These are phyloP conservation scores for Trichoderma semiorbis DNA, from an alignment of 2,329 filamentous ascomycete species.

Conservation along the genomic window DNA sequence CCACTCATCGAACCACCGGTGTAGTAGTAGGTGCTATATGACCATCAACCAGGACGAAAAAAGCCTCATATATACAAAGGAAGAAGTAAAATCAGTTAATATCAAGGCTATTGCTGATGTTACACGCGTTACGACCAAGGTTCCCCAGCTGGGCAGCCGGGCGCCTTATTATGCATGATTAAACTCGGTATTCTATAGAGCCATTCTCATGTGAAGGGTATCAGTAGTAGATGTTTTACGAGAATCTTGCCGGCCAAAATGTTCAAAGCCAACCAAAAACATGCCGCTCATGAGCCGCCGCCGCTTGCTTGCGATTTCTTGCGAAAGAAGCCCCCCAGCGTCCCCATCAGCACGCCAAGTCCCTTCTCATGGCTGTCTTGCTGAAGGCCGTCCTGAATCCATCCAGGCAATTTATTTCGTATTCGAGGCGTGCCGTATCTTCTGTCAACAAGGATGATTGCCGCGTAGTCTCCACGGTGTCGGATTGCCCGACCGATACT, in stretches of 20 bases:
- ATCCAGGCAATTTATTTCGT: conserved; percentile 74
- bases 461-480: conserved; percentile 83
- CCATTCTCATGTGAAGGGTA: background rate
- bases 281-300: background rate
- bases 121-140: background rate
- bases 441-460: conserved; percentile 79
- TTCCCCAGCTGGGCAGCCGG: background rate
- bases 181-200: background rate
- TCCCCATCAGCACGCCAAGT: conserved; percentile 57
- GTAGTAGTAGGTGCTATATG: background rate
- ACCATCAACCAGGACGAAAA: background rate
- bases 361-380: conserved; percentile 46
- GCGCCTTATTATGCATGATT: accelerated
- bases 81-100: background rate
- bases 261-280: background rate
- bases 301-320: conserved; percentile 37
- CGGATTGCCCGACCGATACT: conserved; percentile 90
- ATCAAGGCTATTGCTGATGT: background rate
- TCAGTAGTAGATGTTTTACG: background rate
- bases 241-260: background rate
- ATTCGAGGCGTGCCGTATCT: conserved; percentile 75
- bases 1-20: background rate
- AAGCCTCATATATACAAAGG: background rate
- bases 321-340: conserved; percentile 56
- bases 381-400: conserved; percentile 74